A percentile compares a stretch with the other conserved stretches of the same genome.
Evolutionary conservation across 1,284 basidiomycete genomes (phyloP).

Genomic region (Heterobasidion irregulare): DNA sequence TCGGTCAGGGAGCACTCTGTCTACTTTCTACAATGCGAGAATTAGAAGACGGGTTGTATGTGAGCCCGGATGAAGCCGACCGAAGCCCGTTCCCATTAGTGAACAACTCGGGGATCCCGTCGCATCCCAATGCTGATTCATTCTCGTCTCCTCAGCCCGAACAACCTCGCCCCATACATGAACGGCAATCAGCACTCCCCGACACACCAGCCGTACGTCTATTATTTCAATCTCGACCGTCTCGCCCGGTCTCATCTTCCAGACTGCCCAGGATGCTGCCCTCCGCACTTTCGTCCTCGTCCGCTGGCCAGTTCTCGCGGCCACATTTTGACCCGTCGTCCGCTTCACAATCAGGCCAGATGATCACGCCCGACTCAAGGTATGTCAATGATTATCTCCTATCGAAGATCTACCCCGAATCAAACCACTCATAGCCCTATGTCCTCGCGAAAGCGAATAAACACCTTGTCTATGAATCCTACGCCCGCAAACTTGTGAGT

Average conservation of each 20-base stretch:
- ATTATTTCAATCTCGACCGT: neutral
- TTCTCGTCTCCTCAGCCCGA: conserved; percentile 30
- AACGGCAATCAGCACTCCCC: conserved; percentile 32
- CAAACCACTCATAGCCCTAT: neutral
- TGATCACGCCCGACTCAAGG: conserved; percentile 49
- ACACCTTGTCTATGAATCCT: neutral
- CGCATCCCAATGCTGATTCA: neutral
- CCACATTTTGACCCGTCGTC: neutral
- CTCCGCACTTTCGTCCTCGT: neutral
- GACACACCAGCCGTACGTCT: conserved; percentile 29
- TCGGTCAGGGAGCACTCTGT: no score
- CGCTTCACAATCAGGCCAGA: conserved; percentile 13
- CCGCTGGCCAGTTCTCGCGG: neutral
- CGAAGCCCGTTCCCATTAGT: no score
- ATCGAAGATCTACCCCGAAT: neutral
- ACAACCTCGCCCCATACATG: conserved; percentile 37
- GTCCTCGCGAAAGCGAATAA: neutral
- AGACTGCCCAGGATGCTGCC: neutral
- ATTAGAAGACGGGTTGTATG: no score
- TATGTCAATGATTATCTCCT: conserved; percentile 11
- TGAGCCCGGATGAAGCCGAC: no score
- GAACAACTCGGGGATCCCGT: no score
- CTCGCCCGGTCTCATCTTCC: neutral
- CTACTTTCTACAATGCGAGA: no score
- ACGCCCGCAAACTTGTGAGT: neutral